These are phyloP conservation scores for Rhizopogon sp. DNA, from an alignment of 768 basidiomycete species.

Conservation along the genomic window DNA sequence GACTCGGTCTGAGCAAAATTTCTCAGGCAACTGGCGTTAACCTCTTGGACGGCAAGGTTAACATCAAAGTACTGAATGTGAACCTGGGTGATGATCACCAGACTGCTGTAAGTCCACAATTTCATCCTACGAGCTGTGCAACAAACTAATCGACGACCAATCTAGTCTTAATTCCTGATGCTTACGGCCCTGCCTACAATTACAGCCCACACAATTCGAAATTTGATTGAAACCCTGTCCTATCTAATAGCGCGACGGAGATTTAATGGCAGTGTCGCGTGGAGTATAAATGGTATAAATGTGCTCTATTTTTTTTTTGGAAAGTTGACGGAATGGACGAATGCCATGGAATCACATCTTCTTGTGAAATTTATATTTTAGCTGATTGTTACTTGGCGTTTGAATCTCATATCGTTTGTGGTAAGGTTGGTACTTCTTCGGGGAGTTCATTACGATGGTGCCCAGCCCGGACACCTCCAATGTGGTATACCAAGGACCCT, in stretches of 20 bases:
- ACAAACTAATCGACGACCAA: conserved; percentile 2
- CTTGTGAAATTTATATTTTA: too few relatives aligned
- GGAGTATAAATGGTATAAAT: neutral
- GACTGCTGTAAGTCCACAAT: conserved; percentile 22
- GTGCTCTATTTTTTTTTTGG: neutral
- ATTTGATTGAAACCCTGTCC: conserved; percentile 11
- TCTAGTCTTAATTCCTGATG: conserved; percentile 28
- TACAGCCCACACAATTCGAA: conserved; percentile 18
- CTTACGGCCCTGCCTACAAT: conserved; percentile 10
- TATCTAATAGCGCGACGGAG: neutral
- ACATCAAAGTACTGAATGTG: conserved; percentile 26
- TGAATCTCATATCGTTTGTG: too few relatives aligned
- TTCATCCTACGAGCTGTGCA: neutral
- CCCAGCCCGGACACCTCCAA: too few relatives aligned
- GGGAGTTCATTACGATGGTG: too few relatives aligned
- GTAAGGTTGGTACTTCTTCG: too few relatives aligned
- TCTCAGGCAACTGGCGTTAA: conserved; percentile 21
- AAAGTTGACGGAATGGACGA: too few relatives aligned
- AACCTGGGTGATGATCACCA: conserved; percentile 23
- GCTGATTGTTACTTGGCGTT: too few relatives aligned
- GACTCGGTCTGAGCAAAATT: conserved; percentile 2
- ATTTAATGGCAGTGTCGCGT: neutral
- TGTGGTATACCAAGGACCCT: too few relatives aligned
- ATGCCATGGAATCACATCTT: too few relatives aligned
- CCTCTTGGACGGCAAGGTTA: conserved; percentile 21